phyloP scores from a whole-genome alignment of 768 basidiomycete genomes.

The Suillus cothurnatus region DNA sequence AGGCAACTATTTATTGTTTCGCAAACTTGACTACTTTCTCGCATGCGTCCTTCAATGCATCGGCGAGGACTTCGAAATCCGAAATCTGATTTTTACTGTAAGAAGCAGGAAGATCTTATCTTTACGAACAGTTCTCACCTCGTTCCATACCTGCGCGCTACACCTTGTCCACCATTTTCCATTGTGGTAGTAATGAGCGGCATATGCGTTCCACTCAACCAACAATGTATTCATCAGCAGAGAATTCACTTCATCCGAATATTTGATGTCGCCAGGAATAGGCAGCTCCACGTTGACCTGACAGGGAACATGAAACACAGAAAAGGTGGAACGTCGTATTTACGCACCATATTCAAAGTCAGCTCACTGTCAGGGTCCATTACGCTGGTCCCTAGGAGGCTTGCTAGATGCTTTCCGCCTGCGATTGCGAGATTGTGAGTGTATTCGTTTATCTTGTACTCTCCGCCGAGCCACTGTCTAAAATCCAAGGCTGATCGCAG shows the following conservation, averaged over 20 bases:
- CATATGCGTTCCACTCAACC: slow-evolving; percentile 22
- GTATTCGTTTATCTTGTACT: slow-evolving; percentile 69
- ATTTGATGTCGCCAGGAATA: slow-evolving; percentile 28
- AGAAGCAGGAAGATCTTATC: not conserved
- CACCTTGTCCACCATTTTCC: slow-evolving; percentile 36
- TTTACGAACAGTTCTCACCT: slow-evolving; percentile 19
- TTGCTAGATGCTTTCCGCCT: slow-evolving; percentile 63
- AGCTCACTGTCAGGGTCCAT: slow-evolving; percentile 64
- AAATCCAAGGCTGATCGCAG: slow-evolving; percentile 63
- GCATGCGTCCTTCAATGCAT: slow-evolving; percentile 28
- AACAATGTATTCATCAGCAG: slow-evolving; percentile 24
- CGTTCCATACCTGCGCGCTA: slow-evolving; percentile 35
- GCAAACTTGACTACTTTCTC: slow-evolving; percentile 18
- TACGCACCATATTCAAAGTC: slow-evolving; percentile 68
- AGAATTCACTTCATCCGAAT: slow-evolving; percentile 15
- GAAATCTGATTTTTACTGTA: slow-evolving; percentile 24
- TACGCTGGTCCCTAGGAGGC: slow-evolving; percentile 59
- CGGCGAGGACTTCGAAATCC: slow-evolving; percentile 32
- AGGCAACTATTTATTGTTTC: not conserved
- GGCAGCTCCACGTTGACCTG: slow-evolving; percentile 48
- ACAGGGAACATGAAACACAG: not conserved
- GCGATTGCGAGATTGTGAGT: slow-evolving; percentile 67
- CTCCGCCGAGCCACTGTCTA: slow-evolving; percentile 74
- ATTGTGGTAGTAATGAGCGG: slow-evolving; percentile 24
- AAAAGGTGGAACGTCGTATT: slow-evolving; percentile 19